Conservation (phyloP, 192 early-diverging fungal genomes). For the Coemansia sp. region DNA sequence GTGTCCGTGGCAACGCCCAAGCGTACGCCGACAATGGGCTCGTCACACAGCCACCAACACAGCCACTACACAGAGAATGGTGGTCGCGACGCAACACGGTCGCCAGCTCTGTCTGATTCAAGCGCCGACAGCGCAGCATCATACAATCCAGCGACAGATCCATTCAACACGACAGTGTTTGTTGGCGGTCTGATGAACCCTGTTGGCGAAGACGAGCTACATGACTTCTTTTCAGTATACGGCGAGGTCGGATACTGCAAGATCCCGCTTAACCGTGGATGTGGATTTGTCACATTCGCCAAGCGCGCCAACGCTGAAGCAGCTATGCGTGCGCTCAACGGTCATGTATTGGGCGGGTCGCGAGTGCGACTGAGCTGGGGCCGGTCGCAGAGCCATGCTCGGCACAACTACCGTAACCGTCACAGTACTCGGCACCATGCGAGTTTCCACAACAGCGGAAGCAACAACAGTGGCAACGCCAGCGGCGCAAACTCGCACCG, state of each 20-base stretch:
- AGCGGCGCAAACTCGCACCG: conserved; percentile 42
- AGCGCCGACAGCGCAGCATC: conserved; percentile 39
- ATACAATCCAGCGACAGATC: conserved; percentile 63
- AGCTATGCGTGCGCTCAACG: conserved; percentile 89
- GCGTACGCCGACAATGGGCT: conserved; percentile 33
- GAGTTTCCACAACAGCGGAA: conserved; percentile 28
- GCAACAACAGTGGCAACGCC: conserved; percentile 30
- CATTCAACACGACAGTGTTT: conserved; percentile 95
- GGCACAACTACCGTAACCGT: conserved; percentile 43
- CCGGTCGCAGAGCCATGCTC: conserved; percentile 54
- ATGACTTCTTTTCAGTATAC: conserved; percentile 78
- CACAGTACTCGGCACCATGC: conserved; percentile 33
- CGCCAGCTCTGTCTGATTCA: conserved; percentile 33
- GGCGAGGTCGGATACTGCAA: conserved; percentile 93
- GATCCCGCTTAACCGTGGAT: conserved; percentile 92
- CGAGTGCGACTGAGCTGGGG: conserved; percentile 75
- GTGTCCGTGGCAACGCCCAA: conserved; percentile 78
- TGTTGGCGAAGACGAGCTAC: conserved; percentile 85
- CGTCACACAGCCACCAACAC: conserved; percentile 16
- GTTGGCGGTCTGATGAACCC: conserved; percentile 86
- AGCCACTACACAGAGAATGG: conserved; percentile 11
- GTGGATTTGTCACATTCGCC: conserved; percentile 93
- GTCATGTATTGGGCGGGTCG: conserved; percentile 76
- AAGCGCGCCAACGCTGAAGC: conserved; percentile 81
- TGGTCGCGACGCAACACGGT: conserved; percentile 27